These are phyloP conservation scores for Colletotrichum camelliae DNA, from an alignment of 2,329 filamentous ascomycete genomes.

Conservation along the genomic window DNA sequence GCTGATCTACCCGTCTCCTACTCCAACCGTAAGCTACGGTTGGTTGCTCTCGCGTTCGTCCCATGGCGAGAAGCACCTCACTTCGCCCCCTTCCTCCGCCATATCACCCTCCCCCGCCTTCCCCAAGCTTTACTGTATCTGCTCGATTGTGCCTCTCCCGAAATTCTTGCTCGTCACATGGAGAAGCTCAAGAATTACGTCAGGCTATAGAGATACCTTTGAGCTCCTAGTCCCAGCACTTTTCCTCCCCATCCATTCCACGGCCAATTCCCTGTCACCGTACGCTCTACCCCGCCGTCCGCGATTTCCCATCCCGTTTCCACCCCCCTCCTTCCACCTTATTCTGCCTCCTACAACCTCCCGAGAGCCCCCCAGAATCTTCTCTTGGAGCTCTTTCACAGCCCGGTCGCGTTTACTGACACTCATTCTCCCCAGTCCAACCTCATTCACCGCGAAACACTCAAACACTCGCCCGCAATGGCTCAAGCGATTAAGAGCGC, in stretches of 20 bases:
- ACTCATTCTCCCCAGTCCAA: background rate
- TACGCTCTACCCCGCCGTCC: conserved; percentile 15
- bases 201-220: conserved; percentile 16
- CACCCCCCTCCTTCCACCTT: background rate
- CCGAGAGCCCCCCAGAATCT: background rate
- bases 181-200: conserved; percentile 24
- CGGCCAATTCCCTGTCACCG: conserved; percentile 6
- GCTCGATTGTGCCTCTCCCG: background rate
- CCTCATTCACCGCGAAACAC: conserved; percentile 3
- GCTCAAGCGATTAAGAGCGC: conserved; percentile 75
- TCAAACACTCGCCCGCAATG: conserved; percentile 57
- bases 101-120: background rate
- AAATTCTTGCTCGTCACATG: background rate
- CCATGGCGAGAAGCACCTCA: background rate
- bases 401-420: background rate
- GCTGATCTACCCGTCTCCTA: conserved; percentile 10
- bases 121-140: background rate
- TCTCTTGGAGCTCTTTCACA: background rate
- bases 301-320: conserved; percentile 2
- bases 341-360: background rate
- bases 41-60: background rate
- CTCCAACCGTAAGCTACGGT: background rate
- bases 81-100: background rate
- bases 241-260: conserved; percentile 4
- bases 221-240: conserved; percentile 3